phyloP scores from a whole-genome alignment of 306 rosid genomes.

The Medicago truncatula region DNA sequence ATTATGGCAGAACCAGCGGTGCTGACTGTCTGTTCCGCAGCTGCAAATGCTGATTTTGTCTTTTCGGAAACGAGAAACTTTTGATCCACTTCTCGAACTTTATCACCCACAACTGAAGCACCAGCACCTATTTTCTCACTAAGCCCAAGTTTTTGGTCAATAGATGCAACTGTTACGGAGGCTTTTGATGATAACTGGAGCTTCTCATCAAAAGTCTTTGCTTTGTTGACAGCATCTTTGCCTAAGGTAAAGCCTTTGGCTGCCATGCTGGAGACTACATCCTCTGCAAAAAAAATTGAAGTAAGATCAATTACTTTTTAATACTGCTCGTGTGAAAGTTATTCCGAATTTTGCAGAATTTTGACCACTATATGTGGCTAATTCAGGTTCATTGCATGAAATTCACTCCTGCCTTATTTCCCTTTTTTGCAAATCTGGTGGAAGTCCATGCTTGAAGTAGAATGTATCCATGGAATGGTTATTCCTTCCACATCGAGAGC shows the following conservation, averaged over 20 bases:
- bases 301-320: too few relatives aligned
- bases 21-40: constrained; percentile 84
- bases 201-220: constrained; percentile 86
- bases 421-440: too few relatives aligned
- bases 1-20: constrained; percentile 95
- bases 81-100: constrained; percentile 92
- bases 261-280: constrained; percentile 86
- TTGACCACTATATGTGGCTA: too few relatives aligned
- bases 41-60: constrained; percentile 92
- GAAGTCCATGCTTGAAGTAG: too few relatives aligned
- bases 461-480: too few relatives aligned
- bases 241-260: constrained; percentile 92
- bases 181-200: constrained; percentile 85
- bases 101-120: constrained; percentile 73
- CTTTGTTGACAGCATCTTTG: constrained; percentile 89
- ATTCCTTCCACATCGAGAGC: too few relatives aligned
- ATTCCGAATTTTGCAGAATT: too few relatives aligned
- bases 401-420: too few relatives aligned
- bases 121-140: constrained; percentile 87
- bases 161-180: constrained; percentile 79
- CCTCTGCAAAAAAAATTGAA: too few relatives aligned
- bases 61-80: constrained; percentile 95
- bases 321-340: too few relatives aligned
- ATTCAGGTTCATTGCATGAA: too few relatives aligned
- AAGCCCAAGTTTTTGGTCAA: constrained; percentile 88